phyloP scores from a whole-genome alignment of 805 yeast genomes.

The Candida qinlingensis region DNA sequence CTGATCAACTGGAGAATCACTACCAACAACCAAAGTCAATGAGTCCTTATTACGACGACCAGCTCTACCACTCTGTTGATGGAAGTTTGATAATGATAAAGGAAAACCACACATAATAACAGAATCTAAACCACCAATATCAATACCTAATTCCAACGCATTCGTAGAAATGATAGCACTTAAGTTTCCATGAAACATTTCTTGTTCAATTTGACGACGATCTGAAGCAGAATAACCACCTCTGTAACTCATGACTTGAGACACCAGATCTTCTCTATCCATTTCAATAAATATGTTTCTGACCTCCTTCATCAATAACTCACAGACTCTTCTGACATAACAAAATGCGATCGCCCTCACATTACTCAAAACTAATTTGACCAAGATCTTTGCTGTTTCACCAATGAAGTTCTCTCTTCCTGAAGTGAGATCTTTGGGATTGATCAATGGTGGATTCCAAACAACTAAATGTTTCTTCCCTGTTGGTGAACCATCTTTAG shows the following conservation, averaged over 20 bases:
- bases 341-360: slow-evolving; percentile 88
- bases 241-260: slow-evolving; percentile 85
- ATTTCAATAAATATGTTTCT: slow-evolving; percentile 44
- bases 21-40: slow-evolving; percentile 77
- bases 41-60: slow-evolving; percentile 88
- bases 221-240: slow-evolving; percentile 92
- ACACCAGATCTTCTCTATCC: slow-evolving; percentile 39
- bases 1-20: slow-evolving; percentile 81
- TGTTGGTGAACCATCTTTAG: slow-evolving; percentile 84
- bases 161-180: slow-evolving; percentile 90
- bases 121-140: slow-evolving; percentile 88
- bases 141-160: slow-evolving; percentile 93
- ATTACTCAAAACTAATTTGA: slow-evolving; percentile 55
- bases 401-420: slow-evolving; percentile 67
- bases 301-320: slow-evolving; percentile 79
- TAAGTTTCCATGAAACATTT: slow-evolving; percentile 84
- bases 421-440: slow-evolving; percentile 47
- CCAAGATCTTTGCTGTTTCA: slow-evolving; percentile 72
- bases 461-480: slow-evolving; percentile 71
- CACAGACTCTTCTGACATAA: slow-evolving; percentile 80
- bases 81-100: slow-evolving; percentile 73
- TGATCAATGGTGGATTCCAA: slow-evolving; percentile 80
- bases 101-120: slow-evolving; percentile 95
- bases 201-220: slow-evolving; percentile 79
- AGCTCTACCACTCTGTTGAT: slow-evolving; percentile 96